Percentiles rank a stretch among this genome's conserved stretches.
phyloP scores from a whole-genome alignment of 768 basidiomycete species.

The Suillus cothurnatus region DNA sequence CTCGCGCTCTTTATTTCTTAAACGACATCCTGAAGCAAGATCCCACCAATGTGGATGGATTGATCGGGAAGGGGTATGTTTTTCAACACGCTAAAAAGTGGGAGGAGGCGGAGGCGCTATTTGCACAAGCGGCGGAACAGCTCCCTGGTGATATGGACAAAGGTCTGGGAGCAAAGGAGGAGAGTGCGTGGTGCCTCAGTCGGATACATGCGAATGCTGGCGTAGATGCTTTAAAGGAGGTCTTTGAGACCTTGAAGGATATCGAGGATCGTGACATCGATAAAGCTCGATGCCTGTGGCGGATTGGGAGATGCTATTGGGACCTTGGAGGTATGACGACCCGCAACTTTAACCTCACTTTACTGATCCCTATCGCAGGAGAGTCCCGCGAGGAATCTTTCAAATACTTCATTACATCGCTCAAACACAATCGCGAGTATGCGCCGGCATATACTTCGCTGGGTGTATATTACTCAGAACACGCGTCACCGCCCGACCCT shows the following conservation, averaged over 20 bases:
- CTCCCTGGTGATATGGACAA: slow-evolving; percentile 46
- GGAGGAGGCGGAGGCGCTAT: slow-evolving; percentile 64
- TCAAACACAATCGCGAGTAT: slow-evolving; percentile 73
- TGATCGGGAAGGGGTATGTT: slow-evolving; percentile 79
- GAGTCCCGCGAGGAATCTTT: slow-evolving; percentile 66
- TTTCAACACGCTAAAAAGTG: slow-evolving; percentile 65
- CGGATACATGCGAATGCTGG: slow-evolving; percentile 56
- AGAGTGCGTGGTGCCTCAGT: slow-evolving; percentile 78
- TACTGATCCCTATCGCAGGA: slow-evolving; percentile 35
- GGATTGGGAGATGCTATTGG: slow-evolving; percentile 80
- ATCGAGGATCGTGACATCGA: slow-evolving; percentile 54
- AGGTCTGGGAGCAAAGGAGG: slow-evolving; percentile 72
- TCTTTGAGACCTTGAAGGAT: slow-evolving; percentile 46
- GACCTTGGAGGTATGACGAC: slow-evolving; percentile 56
- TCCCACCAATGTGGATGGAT: slow-evolving; percentile 60
- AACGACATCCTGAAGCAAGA: slow-evolving; percentile 68
- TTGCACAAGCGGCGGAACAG: slow-evolving; percentile 56
- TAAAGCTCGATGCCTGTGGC: slow-evolving; percentile 81
- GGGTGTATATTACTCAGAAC: slow-evolving; percentile 84
- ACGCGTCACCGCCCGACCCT: slow-evolving; percentile 71
- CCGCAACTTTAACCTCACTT: not conserved
- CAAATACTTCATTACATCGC: slow-evolving; percentile 73
- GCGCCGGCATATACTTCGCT: slow-evolving; percentile 94
- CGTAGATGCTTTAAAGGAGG: slow-evolving; percentile 47
- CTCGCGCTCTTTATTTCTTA: slow-evolving; percentile 72